These are phyloP conservation scores for Citrus medica DNA, from an alignment of 345 rosid genomes.

Conservation along the genomic window DNA sequence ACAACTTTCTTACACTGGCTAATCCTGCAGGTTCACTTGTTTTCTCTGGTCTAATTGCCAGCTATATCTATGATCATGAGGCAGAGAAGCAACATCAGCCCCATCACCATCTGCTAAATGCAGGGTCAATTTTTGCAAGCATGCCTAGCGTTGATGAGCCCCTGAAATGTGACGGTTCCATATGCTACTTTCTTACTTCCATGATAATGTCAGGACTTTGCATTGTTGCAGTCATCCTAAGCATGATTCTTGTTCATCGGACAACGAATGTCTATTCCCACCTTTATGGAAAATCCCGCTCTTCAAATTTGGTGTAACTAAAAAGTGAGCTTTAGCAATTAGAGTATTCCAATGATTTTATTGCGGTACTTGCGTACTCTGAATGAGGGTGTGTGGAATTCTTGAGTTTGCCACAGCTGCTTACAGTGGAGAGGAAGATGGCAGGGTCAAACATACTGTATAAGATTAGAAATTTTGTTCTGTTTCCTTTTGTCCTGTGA, in stretches of 20 bases:
- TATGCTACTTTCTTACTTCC: constrained; percentile 92
- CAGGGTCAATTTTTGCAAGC: constrained; percentile 25
- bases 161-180: constrained; percentile 65
- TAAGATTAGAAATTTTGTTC: neutral
- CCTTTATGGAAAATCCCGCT: constrained; percentile 70
- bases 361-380: neutral
- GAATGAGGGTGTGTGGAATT: neutral
- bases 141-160: constrained; percentile 44
- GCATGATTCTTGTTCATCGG: constrained; percentile 85
- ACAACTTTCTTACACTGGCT: constrained; percentile 94
- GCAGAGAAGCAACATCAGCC: constrained; percentile 75
- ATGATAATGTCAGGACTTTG: constrained; percentile 94
- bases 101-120: constrained; percentile 13
- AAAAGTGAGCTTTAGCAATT: neutral
- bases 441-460: neutral
- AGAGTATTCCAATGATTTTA: neutral
- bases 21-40: constrained; percentile 95
- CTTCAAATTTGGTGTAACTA: constrained; percentile 19
- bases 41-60: constrained; percentile 89
- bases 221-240: constrained; percentile 58
- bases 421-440: neutral
- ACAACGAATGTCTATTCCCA: constrained; percentile 78
- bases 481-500: neutral
- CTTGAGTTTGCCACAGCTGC: neutral
- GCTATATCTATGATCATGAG: constrained; percentile 81